Evolutionary conservation across 2,329 filamentous ascomycete species (phyloP).

Genomic region (Arachnopeziza araneosa): DNA sequence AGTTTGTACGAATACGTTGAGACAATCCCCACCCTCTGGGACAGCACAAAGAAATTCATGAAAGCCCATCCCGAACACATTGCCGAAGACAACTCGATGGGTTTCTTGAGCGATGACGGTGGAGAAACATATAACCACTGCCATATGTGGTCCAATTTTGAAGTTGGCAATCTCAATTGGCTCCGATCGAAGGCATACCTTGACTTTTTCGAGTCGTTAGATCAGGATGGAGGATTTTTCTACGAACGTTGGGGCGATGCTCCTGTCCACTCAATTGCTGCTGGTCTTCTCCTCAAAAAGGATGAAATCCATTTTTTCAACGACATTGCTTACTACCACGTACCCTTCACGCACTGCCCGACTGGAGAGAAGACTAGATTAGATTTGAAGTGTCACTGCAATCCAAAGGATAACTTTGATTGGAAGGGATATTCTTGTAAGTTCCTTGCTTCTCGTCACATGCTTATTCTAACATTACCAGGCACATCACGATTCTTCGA

Average conservation of each 20-base stretch:
- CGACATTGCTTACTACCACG: conserved; percentile 96
- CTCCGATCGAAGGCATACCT: conserved; percentile 81
- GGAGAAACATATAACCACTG: conserved; percentile 95
- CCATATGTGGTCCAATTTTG: conserved; percentile 99
- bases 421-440: conserved; percentile 98
- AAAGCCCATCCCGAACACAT: conserved; percentile 85
- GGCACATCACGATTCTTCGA: conserved; percentile 85
- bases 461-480: conserved; percentile 33
- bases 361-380: conserved; percentile 79
- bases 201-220: conserved; percentile 85
- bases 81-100: conserved; percentile 76
- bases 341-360: conserved; percentile 96
- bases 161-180: conserved; percentile 92
- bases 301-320: conserved; percentile 98
- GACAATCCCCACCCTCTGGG: conserved; percentile 91
- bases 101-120: conserved; percentile 84
- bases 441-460: conserved; percentile 31
- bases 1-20: conserved; percentile 95
- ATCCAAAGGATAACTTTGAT: conserved; percentile 96
- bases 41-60: conserved; percentile 92
- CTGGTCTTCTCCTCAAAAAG: conserved; percentile 79
- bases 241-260: conserved; percentile 99
- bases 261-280: conserved; percentile 96
- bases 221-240: conserved; percentile 93
- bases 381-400: conserved; percentile 88